Evolutionary conservation across 345 rosid genomes (phyloP), one percentile per base, ranked within the genome.

Genomic region (Salix arbutifolia): DNA sequence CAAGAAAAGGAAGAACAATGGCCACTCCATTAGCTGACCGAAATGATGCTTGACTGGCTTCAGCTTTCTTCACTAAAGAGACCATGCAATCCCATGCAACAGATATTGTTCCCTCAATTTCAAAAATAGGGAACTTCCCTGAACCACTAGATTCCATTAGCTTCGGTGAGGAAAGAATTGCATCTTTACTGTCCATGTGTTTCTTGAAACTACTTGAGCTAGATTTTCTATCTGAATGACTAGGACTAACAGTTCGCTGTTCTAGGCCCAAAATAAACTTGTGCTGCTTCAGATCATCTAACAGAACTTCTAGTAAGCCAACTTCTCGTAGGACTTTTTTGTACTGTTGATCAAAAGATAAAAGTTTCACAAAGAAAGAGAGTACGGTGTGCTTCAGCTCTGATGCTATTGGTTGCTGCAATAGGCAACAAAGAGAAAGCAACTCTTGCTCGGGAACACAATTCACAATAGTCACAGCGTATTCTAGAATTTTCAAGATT

Each of bases 391-490:
- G 92, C 95, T 96, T 96, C 77, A 96, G 77, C 72, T 92, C 93
- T 66, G 99, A 85, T 72, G 97, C 78, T 62, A 96, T 94, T 73
- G 94, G 93, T 80, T 96, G 99, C 88, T 96, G 99, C 89, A 96
- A 80, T 75, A 96, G 88, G 90, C 99, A 96, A 85, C 98, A 94
- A 62, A 96, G 93, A 62, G 99, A 94, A 82, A 96, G 90, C 85
- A 96, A 78, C 81, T 96, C 99, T 84, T 96, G 99, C 89, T 96
- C 99, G 38, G 99, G 99, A 76, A 96, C 90, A 81, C 99, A 96
- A 85, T 91, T 96, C 83, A 92, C 97, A 74, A 96, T 97, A 37
- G 99, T 96, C 75, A 96, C 99, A 74, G 99, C 98, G 83, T 94
- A 94, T 78, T 94, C 98, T 83, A 96, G 98, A 85, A 96, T 96